A percentile compares a stretch with the other conserved stretches of the same genome.
Conservation (phyloP, 768 basidiomycete species). For the Pilatotrama ljubarskyi region DNA sequence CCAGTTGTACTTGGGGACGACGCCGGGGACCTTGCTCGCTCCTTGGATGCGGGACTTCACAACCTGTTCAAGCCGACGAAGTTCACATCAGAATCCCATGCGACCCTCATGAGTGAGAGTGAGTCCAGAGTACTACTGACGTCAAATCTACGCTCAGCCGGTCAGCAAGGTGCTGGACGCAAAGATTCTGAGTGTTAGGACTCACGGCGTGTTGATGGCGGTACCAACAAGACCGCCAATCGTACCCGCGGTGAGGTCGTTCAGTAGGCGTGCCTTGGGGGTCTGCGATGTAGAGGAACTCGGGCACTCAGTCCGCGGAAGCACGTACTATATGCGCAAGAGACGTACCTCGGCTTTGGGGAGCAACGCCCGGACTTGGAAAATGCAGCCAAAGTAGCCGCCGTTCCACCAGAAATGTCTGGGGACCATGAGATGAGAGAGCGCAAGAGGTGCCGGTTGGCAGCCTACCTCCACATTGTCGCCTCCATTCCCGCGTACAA, state of each 20-base stretch:
- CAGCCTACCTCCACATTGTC: conserved; percentile 90
- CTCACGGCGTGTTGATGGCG: conserved; percentile 87
- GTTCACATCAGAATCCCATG: too few relatives aligned
- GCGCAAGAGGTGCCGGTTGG: background rate
- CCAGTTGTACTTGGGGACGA: conserved; percentile 90
- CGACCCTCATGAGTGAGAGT: too few relatives aligned
- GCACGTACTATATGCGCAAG: background rate
- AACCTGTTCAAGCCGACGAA: too few relatives aligned
- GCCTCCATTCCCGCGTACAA: conserved; percentile 95
- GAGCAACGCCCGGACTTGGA: conserved; percentile 75
- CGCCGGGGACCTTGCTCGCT: conserved; percentile 59
- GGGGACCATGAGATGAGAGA: background rate
- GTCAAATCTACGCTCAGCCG: conserved; percentile 41
- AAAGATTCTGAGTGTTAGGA: background rate
- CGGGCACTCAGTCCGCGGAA: too few relatives aligned
- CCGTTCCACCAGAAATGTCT: conserved; percentile 93
- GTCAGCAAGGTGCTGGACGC: background rate
- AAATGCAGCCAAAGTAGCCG: conserved; percentile 93
- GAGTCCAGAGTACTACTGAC: too few relatives aligned
- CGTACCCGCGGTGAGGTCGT: conserved; percentile 91
- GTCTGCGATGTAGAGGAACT: conserved; percentile 41
- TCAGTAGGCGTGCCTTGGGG: conserved; percentile 68
- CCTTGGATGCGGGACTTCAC: conserved; percentile 97
- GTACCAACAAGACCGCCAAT: conserved; percentile 92
- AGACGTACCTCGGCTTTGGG: conserved; percentile 79